Percentiles rank a stretch among this genome's conserved stretches.
Conservation (phyloP, 1,139 yeast genomes). For the Nakaseomyces sp. region DNA sequence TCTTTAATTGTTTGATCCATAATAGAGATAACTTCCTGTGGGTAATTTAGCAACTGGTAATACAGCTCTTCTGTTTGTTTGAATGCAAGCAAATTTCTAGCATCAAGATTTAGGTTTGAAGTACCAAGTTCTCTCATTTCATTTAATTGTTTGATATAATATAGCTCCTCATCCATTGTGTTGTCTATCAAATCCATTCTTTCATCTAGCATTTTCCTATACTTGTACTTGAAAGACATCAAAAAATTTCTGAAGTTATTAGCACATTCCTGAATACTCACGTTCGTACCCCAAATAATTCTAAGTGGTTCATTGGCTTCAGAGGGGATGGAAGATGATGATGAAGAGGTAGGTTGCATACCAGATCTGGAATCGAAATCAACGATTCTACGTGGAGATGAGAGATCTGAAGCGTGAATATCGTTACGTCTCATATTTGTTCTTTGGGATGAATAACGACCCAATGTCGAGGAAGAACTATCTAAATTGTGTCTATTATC, state of each 20-base stretch:
- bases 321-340: constrained; percentile 24
- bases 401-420: constrained; percentile 46
- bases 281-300: constrained; percentile 98
- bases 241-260: constrained; percentile 73
- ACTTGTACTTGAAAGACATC: constrained; percentile 71
- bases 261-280: constrained; percentile 79
- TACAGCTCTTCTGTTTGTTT: constrained; percentile 71
- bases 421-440: constrained; percentile 44
- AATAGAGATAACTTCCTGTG: constrained; percentile 93
- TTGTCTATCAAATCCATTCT: constrained; percentile 34
- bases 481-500: constrained; percentile 20
- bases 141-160: constrained; percentile 64
- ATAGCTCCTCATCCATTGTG: constrained; percentile 62
- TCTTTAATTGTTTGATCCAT: constrained; percentile 96
- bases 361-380: constrained; percentile 27
- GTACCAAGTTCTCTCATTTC: constrained; percentile 72
- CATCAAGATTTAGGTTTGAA: constrained; percentile 77
- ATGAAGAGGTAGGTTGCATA: constrained; percentile 14
- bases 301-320: constrained; percentile 63
- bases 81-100: constrained; percentile 67
- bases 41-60: constrained; percentile 80
- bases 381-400: constrained; percentile 41
- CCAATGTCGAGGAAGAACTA: constrained; percentile 24
- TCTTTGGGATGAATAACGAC: constrained; percentile 29
- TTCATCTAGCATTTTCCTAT: constrained; percentile 55